These are phyloP conservation scores for Diplodia corticola DNA, from an alignment of 2,329 filamentous ascomycete species.

Conservation along the genomic window DNA sequence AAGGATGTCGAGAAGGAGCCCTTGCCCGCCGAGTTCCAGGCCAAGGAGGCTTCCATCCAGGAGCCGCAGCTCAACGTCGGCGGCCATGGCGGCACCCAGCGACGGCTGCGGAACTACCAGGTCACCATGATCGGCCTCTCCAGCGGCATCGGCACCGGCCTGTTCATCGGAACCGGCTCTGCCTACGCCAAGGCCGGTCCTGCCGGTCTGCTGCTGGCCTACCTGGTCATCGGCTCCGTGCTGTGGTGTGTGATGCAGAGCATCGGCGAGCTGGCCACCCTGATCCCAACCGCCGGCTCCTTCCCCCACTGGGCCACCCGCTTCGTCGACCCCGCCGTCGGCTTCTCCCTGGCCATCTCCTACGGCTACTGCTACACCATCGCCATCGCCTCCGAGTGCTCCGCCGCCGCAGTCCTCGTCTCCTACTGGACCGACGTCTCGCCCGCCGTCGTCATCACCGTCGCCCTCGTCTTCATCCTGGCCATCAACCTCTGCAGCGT, in stretches of 20 bases:
- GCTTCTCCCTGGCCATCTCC: constrained; percentile 95
- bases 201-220: constrained; percentile 38
- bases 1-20: not conserved
- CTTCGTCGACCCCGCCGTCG: constrained; percentile 91
- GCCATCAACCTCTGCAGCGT: constrained; percentile 8
- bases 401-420: constrained; percentile 81
- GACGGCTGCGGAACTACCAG: constrained; percentile 8
- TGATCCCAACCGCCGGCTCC: constrained; percentile 83
- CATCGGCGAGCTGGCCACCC: constrained; percentile 84
- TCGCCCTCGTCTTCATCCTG: constrained; percentile 10
- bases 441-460: constrained; percentile 25
- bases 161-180: constrained; percentile 75
- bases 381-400: constrained; percentile 79
- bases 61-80: constrained; percentile 12
- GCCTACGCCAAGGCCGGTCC: constrained; percentile 43
- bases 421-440: constrained; percentile 67
- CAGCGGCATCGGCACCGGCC: constrained; percentile 52
- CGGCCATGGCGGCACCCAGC: constrained; percentile 7
- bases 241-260: constrained; percentile 90
- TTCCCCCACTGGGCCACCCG: constrained; percentile 93
- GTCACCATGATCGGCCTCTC: constrained; percentile 31
- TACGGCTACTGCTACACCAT: constrained; percentile 87
- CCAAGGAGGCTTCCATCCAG: constrained; percentile 7
- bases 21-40: not conserved
- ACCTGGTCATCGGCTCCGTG: constrained; percentile 74